Base-by-base conservation (phyloP, 352 stramenopile species). In the Globisporangium megalacanthum region DNA sequence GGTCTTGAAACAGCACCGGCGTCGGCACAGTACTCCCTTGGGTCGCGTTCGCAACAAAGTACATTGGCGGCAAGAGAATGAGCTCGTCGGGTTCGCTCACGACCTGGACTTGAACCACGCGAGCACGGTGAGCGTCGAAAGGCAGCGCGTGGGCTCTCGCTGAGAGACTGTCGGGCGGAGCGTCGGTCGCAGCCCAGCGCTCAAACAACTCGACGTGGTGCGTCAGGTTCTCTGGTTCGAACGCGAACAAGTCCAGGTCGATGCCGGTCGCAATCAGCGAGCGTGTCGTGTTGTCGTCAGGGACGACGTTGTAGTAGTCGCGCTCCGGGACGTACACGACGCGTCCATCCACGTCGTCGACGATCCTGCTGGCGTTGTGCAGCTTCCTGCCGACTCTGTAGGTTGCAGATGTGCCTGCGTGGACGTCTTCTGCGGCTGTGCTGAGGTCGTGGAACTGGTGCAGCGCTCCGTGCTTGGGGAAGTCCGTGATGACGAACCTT, bases 71-170 rank as follows among this genome's bases (percentile, higher is more conserved):
- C 4, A 88, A 36, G 15, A 89, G 57, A 31, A 65, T 22, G 9
- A 92, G 35, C 13, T 61, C 49, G 42, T 89, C 79, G 1, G 71
- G 70, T 9, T 69, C 58, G 39, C 75, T 84, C 0, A 74, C 29
- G n/a, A 89, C 77, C n/a, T 75, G 65, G 13, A 92, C 49, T 31
- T 70, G 54, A n/a, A 91, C 50, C 47, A 65, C 65, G n/a, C 75
- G 70, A 9, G 59, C 8, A 15, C 55, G 22, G 11, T 36, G 54
- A 0, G 58, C 55, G 22, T 72, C 52, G 9, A 57, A 54, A 0
- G 47, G 54, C 9, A 66, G 35, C 9, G 31, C 20, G 36, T 10
- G 3, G 19, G 52, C 33, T 17, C 20, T 0, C 15, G 36, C 15
- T 48, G 7, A 7, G 7, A 29, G 45, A 31, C 29, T 29, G 17